Evolutionary conservation across 768 basidiomycete genomes (phyloP).

Genomic region (Trametes coccinea): DNA sequence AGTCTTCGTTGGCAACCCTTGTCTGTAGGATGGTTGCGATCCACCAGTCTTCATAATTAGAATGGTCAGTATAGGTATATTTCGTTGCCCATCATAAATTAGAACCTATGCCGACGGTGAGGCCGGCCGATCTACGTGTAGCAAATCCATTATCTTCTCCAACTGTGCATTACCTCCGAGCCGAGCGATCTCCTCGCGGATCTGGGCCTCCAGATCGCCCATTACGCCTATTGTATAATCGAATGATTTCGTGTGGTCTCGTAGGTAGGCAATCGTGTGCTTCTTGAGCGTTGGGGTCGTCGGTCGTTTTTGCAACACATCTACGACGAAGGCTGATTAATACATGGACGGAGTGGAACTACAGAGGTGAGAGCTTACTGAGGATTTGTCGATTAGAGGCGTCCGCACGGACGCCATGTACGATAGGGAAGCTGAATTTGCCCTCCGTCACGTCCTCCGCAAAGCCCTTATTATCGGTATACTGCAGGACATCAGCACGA

Average conservation of each 20-base stretch:
- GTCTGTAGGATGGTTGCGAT: too few relatives aligned
- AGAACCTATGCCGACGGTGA: not conserved
- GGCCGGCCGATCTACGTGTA: conserved; percentile 12
- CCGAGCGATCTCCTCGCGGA: conserved; percentile 62
- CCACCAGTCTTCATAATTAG: too few relatives aligned
- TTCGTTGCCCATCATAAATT: not conserved
- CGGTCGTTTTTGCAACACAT: conserved; percentile 88
- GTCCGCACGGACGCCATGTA: conserved; percentile 85
- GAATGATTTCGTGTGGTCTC: conserved; percentile 77
- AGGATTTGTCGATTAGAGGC: conserved; percentile 76
- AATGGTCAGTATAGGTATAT: not conserved
- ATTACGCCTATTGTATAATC: conserved; percentile 81
- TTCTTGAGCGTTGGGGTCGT: conserved; percentile 76
- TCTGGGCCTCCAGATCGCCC: conserved; percentile 63
- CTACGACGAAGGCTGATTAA: conserved; percentile 38
- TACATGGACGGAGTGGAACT: not conserved
- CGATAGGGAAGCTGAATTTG: conserved; percentile 95
- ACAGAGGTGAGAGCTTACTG: conserved; percentile 52
- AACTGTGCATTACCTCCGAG: conserved; percentile 77
- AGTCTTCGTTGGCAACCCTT: too few relatives aligned
- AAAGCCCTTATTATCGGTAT: conserved; percentile 81
- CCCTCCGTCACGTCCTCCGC: conserved; percentile 95
- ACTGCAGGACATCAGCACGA: conserved; percentile 47
- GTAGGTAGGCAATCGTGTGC: conserved; percentile 79
- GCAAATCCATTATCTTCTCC: conserved; percentile 53